A percentile compares a stretch with the other conserved stretches of the same genome.
These are phyloP conservation scores for Dipodascus geniculatus DNA, from an alignment of 805 yeast genomes.

Conservation along the genomic window DNA sequence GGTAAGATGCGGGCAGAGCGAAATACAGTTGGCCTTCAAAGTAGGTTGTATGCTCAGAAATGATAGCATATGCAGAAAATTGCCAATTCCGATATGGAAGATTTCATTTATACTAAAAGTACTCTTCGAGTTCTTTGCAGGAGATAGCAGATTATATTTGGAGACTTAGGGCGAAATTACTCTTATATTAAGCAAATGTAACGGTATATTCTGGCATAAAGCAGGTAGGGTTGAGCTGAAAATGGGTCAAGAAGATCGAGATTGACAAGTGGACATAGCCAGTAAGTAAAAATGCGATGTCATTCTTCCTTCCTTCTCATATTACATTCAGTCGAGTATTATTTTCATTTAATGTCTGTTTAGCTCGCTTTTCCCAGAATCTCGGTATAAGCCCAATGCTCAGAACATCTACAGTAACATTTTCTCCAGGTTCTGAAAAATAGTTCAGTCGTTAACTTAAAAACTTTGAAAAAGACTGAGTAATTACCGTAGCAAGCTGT, in stretches of 20 bases:
- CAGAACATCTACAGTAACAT: not conserved
- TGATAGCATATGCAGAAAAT: not conserved
- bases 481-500: not conserved
- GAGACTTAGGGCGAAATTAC: not conserved
- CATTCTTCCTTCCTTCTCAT: not conserved
- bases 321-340: not conserved
- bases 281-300: not conserved
- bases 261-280: not conserved
- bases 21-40: not conserved
- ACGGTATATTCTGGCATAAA: not conserved
- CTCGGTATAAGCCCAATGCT: not conserved
- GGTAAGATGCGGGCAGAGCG: not conserved
- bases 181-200: not conserved
- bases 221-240: not conserved
- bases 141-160: not conserved
- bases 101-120: not conserved
- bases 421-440: not conserved
- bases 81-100: not conserved
- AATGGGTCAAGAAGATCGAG: not conserved
- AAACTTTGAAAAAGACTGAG: not conserved
- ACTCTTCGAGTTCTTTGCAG: not conserved
- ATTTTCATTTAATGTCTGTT: no score
- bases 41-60: not conserved
- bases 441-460: not conserved
- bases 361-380: not conserved